Conservation (phyloP, 345 rosid species). For the Reutealis trisperma region DNA sequence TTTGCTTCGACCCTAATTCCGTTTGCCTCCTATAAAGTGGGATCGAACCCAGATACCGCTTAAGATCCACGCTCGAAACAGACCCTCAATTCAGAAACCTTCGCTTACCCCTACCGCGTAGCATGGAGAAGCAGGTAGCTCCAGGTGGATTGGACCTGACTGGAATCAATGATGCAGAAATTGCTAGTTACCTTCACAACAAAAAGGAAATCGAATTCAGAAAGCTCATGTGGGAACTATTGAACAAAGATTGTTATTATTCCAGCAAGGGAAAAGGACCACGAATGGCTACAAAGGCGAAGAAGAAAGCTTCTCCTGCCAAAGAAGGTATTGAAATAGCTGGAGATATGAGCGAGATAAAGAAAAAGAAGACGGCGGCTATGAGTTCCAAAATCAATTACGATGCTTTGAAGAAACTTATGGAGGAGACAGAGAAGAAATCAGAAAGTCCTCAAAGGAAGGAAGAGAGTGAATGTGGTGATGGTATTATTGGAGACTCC, state of each 20-base stretch:
- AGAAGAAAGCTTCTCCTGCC: background rate
- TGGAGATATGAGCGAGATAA: background rate
- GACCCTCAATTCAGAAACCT: no score
- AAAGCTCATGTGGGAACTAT: slow-evolving; percentile 6
- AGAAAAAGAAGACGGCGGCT: background rate
- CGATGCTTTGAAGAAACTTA: slow-evolving; percentile 13
- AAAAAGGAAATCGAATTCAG: slow-evolving; percentile 2
- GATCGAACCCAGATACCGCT: background rate
- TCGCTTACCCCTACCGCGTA: no score
- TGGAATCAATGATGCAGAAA: slow-evolving; percentile 9
- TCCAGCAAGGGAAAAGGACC: background rate
- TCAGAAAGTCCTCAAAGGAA: background rate
- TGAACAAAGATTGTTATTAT: background rate
- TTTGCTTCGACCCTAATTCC: background rate
- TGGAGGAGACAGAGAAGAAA: slow-evolving; percentile 2
- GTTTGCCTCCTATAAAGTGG: background rate
- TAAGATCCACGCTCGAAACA: background rate
- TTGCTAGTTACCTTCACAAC: background rate
- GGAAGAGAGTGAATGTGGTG: background rate
- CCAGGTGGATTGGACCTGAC: background rate
- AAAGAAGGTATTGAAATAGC: background rate
- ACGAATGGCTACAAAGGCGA: background rate
- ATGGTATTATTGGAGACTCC: background rate
- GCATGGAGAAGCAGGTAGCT: background rate
- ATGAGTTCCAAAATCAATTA: slow-evolving; percentile 15